These are phyloP conservation scores for Ichthyophthirius multifiliis DNA, from an alignment of 169 alveolate species.

Conservation along the genomic window DNA sequence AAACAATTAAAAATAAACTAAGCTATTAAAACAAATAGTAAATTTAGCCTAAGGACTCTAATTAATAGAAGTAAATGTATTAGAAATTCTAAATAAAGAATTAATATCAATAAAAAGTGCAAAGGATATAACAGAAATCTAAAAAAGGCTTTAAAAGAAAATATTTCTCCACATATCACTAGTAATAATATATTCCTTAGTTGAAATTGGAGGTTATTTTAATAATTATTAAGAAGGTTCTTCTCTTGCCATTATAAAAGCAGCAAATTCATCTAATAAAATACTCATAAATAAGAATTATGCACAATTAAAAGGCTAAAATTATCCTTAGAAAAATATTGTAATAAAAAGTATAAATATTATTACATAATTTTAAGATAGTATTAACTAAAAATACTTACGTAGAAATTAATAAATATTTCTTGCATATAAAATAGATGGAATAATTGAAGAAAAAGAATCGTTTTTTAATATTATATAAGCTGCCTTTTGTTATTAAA, in stretches of 20 bases:
- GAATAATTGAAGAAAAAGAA: conserved; percentile 47
- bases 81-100: neutral
- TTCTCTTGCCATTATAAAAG: conserved; percentile 77
- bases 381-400: conserved; percentile 71
- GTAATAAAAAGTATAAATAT: conserved; percentile 63
- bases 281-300: conserved; percentile 75
- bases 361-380: conserved; percentile 53
- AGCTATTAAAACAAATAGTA: neutral
- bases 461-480: conserved; percentile 69
- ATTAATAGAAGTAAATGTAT: neutral
- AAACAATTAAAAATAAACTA: neutral
- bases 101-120: neutral
- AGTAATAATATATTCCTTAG: conserved; percentile 65
- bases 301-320: conserved; percentile 76
- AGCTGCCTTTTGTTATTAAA: conserved; percentile 50
- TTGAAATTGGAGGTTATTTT: conserved; percentile 58
- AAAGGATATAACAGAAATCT: conserved; percentile 23
- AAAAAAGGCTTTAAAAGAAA: conserved; percentile 41
- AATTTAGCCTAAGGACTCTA: neutral
- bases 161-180: conserved; percentile 71
- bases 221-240: conserved; percentile 55
- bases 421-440: conserved; percentile 67
- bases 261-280: conserved; percentile 70
- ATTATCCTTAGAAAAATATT: conserved; percentile 67
- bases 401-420: conserved; percentile 66